phyloP scores from a whole-genome alignment of 345 rosid species.

The Trapa incisa region DNA sequence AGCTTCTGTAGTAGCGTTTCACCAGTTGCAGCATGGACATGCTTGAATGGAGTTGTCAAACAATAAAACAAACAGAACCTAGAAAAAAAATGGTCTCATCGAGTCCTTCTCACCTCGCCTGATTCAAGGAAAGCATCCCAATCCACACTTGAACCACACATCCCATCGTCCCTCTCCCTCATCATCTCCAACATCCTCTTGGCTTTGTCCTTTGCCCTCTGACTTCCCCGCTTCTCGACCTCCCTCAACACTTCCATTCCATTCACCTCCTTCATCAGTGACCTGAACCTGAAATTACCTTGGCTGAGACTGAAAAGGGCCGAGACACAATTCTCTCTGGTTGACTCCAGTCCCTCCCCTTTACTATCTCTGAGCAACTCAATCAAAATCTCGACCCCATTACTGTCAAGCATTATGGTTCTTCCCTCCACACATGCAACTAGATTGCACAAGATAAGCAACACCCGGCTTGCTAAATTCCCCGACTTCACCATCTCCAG shows the following conservation, averaged over 20 bases:
- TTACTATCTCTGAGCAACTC: conserved; percentile 37
- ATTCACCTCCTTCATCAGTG: conserved; percentile 52
- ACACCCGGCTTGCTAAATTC: conserved; percentile 32
- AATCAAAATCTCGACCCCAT: conserved; percentile 48
- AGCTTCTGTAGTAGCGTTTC: neutral
- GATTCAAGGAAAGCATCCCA: conserved; percentile 60
- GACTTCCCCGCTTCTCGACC: conserved; percentile 40
- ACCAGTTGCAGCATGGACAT: neutral
- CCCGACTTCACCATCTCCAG: conserved; percentile 43
- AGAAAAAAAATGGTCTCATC: conserved; percentile 9
- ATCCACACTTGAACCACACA: conserved; percentile 24
- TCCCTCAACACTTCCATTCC: conserved; percentile 37
- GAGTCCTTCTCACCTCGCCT: conserved; percentile 31
- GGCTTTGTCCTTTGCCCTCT: conserved; percentile 46
- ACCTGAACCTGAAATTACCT: conserved; percentile 63
- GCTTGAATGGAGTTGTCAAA: neutral
- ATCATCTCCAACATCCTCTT: conserved; percentile 45
- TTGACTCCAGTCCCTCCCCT: conserved; percentile 29
- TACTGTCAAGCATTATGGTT: conserved; percentile 59
- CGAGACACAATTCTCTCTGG: conserved; percentile 52
- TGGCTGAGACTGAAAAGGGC: conserved; percentile 44
- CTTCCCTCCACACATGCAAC: conserved; percentile 58
- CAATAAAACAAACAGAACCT: neutral
- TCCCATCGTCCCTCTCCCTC: conserved; percentile 29
- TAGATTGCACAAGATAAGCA: conserved; percentile 50